phyloP scores from a whole-genome alignment of 2,329 filamentous ascomycete species.

The Aureobasidium namibiae region DNA sequence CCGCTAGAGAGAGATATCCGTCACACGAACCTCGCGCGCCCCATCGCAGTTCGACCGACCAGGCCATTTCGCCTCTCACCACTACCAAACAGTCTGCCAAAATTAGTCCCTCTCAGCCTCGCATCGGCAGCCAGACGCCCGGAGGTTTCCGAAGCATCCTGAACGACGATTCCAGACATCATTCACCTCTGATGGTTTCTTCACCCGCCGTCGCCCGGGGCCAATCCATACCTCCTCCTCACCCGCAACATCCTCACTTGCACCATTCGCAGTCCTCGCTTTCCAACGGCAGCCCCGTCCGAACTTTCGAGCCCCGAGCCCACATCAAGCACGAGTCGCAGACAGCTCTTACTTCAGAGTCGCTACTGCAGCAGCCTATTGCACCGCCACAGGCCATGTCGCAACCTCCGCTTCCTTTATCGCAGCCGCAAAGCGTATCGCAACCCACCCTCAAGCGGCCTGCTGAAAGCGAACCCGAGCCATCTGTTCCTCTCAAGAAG shows the following conservation, averaged over 20 bases:
- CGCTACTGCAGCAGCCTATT: conserved; percentile 15
- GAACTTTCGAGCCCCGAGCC: not conserved
- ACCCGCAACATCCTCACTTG: conserved; percentile 1
- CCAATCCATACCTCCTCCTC: not conserved
- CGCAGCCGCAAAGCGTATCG: not conserved
- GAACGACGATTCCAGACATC: conserved; percentile 3
- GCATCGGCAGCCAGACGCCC: conserved; percentile 1
- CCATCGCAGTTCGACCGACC: conserved; percentile 7
- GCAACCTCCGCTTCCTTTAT: not conserved
- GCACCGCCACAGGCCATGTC: not conserved
- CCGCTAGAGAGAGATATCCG: not conserved
- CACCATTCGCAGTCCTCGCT: conserved; percentile 2
- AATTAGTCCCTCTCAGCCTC: conserved; percentile 1
- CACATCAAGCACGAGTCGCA: not conserved
- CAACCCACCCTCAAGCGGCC: conserved; percentile 20
- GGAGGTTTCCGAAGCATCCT: conserved; percentile 3
- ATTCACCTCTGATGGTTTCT: conserved; percentile 4
- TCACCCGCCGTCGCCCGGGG: not conserved
- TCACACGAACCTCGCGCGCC: not conserved
- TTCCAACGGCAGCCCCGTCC: conserved; percentile 2
- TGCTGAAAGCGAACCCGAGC: conserved; percentile 18
- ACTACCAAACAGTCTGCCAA: conserved; percentile 4
- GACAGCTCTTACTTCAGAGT: conserved; percentile 2
- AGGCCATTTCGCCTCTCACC: conserved; percentile 7
- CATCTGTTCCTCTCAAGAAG: conserved; percentile 23